Evolutionary conservation across 2,329 filamentous ascomycete genomes (phyloP).

Genomic region (Paecilomyces variotii): DNA sequence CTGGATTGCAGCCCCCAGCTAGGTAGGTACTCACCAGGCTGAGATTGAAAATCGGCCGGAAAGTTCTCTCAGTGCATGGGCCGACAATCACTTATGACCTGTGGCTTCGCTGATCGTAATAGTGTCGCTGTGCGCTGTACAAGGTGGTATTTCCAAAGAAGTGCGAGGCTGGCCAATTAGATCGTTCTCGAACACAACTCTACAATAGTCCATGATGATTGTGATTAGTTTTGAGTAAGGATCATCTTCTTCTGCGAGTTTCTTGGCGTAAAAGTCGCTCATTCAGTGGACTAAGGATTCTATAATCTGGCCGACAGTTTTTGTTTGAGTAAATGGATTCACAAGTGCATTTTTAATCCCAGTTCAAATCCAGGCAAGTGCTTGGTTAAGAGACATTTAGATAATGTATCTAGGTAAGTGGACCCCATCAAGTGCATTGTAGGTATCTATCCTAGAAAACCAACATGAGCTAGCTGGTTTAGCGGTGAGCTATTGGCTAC

Average conservation of each 20-base stretch:
- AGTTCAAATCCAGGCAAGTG: background rate
- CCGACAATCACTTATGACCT: background rate
- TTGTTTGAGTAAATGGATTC: background rate
- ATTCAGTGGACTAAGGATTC: background rate
- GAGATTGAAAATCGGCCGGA: background rate
- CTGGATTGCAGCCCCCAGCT: background rate
- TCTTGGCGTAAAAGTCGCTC: background rate
- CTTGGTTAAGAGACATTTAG: background rate
- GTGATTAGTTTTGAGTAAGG: background rate
- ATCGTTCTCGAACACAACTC: background rate
- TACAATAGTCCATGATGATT: background rate
- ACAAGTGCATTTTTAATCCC: background rate
- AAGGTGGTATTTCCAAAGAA: background rate
- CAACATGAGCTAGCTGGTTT: background rate
- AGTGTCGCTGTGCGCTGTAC: background rate
- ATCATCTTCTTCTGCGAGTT: background rate
- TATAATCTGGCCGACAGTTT: background rate
- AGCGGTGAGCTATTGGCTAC: background rate
- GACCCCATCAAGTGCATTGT: background rate
- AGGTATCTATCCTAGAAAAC: background rate
- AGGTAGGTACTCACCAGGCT: background rate
- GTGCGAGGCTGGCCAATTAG: background rate
- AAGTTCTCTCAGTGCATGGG: background rate
- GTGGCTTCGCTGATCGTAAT: background rate
- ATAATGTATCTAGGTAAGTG: background rate